These are phyloP conservation scores for Colletotrichum gloeosporioides DNA, from an alignment of 2,329 filamentous ascomycete genomes.

Conservation along the genomic window DNA sequence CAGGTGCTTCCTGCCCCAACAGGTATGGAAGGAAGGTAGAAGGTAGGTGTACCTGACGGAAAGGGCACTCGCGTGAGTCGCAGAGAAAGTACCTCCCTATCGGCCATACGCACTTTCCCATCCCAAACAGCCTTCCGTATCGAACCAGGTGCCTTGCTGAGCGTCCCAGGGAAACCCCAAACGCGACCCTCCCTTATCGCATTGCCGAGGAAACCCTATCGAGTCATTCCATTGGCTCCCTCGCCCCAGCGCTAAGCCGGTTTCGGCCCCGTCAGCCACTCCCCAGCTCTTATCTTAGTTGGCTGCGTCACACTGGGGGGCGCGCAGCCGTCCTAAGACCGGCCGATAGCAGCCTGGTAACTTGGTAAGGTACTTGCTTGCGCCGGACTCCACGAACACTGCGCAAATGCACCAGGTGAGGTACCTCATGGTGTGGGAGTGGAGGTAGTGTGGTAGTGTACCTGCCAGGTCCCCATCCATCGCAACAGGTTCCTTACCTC, in stretches of 20 bases:
- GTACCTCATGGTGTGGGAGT: neutral
- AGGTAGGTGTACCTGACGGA: neutral
- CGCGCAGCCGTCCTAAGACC: constrained; percentile 14
- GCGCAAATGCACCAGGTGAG: neutral
- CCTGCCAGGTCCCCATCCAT: neutral
- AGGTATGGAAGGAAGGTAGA: neutral
- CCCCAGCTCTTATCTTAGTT: constrained; percentile 23
- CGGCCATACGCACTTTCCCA: constrained; percentile 12
- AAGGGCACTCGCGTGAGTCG: neutral
- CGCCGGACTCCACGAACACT: neutral
- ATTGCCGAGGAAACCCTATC: constrained; percentile 32
- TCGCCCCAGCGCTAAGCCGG: constrained; percentile 27
- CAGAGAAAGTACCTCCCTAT: neutral
- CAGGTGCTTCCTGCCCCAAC: neutral
- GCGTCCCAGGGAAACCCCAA: constrained; percentile 16
- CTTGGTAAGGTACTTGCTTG: neutral
- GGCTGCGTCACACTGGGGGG: constrained; percentile 24
- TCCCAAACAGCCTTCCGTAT: constrained; percentile 6
- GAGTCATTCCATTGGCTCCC: constrained; percentile 28
- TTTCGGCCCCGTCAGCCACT: constrained; percentile 27
- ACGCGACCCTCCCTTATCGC: constrained; percentile 26
- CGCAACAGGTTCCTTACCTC: constrained; percentile 6
- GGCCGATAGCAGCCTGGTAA: neutral
- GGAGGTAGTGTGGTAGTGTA: neutral
- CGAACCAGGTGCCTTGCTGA: constrained; percentile 1